Percentiles rank a stretch among this genome's conserved stretches.
These are phyloP conservation scores for Luffa aegyptiaca DNA, from an alignment of 306 rosid species.

Conservation along the genomic window DNA sequence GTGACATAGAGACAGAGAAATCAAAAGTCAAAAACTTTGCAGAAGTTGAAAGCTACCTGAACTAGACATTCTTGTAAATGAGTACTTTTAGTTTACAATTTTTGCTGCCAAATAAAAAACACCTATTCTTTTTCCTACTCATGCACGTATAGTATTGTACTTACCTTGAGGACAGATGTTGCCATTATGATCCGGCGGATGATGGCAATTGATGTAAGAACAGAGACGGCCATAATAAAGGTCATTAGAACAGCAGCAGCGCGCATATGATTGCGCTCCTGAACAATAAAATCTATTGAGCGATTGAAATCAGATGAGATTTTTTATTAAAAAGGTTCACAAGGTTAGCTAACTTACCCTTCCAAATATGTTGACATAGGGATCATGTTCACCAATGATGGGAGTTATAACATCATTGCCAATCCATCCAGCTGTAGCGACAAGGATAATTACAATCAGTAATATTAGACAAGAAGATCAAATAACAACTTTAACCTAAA, in stretches of 20 bases:
- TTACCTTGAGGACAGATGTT: slow-evolving; percentile 92
- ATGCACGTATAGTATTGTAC: slow-evolving; percentile 18
- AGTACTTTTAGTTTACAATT: not conserved
- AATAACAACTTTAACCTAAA: not conserved
- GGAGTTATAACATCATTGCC: slow-evolving; percentile 85
- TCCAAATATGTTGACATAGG: slow-evolving; percentile 59
- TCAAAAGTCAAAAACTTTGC: not conserved
- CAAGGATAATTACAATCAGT: slow-evolving; percentile 22
- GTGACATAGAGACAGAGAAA: not conserved
- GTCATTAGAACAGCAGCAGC: slow-evolving; percentile 79
- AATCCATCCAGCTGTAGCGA: slow-evolving; percentile 81
- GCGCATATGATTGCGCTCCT: slow-evolving; percentile 83
- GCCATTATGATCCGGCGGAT: slow-evolving; percentile 97
- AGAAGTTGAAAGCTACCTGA: not conserved
- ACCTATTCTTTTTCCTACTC: not conserved
- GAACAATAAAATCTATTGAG: slow-evolving; percentile 22
- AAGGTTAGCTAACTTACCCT: slow-evolving; percentile 56
- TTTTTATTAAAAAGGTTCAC: not conserved
- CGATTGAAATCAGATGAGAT: not conserved
- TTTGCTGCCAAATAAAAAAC: not conserved
- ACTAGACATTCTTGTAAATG: not conserved
- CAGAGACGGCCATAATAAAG: slow-evolving; percentile 56
- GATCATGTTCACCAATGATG: slow-evolving; percentile 84
- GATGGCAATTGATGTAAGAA: slow-evolving; percentile 84
- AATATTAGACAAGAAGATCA: not conserved